Percentiles rank a stretch among this genome's conserved stretches.
Evolutionary conservation across 352 stramenopile species (phyloP).

Genomic region (Phytopythium kandeliae): DNA sequence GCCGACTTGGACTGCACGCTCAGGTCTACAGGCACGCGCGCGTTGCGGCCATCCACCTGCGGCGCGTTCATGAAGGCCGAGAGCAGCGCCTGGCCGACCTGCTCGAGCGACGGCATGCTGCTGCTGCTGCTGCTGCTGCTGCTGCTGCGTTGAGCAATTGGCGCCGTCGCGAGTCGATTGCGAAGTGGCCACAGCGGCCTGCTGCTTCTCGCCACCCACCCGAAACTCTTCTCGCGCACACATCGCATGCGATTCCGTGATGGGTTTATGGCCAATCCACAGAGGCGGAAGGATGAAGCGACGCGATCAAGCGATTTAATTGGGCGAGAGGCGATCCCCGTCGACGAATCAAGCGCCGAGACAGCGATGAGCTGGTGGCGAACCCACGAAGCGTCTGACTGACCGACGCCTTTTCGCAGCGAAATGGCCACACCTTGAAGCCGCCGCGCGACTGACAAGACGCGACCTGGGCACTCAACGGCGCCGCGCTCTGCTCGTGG

Average conservation of each 20-base stretch:
- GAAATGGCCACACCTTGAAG: too few relatives aligned
- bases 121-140: conserved; percentile 2
- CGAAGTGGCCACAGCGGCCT: neutral
- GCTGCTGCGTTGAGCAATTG: too few relatives aligned
- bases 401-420: too few relatives aligned
- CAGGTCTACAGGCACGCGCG: conserved; percentile 61
- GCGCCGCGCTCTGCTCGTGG: too few relatives aligned
- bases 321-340: conserved; percentile 4
- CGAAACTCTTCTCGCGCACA: too few relatives aligned
- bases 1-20: conserved; percentile 35
- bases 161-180: too few relatives aligned
- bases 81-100: conserved; percentile 48
- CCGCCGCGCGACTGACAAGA: too few relatives aligned
- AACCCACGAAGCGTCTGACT: too few relatives aligned
- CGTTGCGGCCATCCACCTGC: conserved; percentile 63
- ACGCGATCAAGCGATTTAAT: neutral
- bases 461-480: too few relatives aligned
- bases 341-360: conserved; percentile 20
- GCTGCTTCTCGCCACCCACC: too few relatives aligned
- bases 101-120: conserved; percentile 33
- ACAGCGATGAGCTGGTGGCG: neutral
- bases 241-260: too few relatives aligned
- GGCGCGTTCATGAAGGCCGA: conserved; percentile 74
- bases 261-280: neutral
- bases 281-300: conserved; percentile 13